Evolutionary conservation across 495 filamentous ascomycete species (phyloP).

Genomic region (Aspergillus ostianus): DNA sequence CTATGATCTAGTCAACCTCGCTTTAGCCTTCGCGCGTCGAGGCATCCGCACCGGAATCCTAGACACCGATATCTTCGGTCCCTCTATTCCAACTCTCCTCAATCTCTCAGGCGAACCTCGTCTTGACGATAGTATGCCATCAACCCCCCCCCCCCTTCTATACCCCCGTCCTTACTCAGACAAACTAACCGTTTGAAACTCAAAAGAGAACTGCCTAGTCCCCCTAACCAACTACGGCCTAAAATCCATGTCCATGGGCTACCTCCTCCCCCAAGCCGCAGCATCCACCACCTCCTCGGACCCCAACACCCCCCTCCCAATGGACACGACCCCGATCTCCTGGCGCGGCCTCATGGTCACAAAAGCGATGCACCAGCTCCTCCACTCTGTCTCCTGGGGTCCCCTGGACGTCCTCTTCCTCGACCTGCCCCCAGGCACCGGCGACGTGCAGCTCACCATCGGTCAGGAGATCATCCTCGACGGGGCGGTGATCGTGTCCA

Average conservation of each 20-base stretch:
- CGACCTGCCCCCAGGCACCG: conserved; percentile 91
- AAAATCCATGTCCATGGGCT: conserved; percentile 98
- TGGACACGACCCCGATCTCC: conserved; percentile 76
- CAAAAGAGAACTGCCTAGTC: conserved; percentile 71
- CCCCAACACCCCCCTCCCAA: conserved; percentile 33
- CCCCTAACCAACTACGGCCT: conserved; percentile 94
- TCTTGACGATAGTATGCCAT: conserved; percentile 55
- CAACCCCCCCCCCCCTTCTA: not conserved
- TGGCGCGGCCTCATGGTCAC: conserved; percentile 98
- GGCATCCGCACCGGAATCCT: conserved; percentile 83
- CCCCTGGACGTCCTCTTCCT: conserved; percentile 80
- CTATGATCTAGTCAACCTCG: conserved; percentile 66
- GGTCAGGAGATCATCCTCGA: conserved; percentile 86
- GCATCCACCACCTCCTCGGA: conserved; percentile 12
- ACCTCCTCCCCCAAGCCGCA: conserved; percentile 58
- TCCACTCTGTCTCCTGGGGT: conserved; percentile 92
- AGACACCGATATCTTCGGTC: conserved; percentile 95
- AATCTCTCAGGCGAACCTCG: conserved; percentile 72
- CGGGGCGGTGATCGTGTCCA: conserved; percentile 87
- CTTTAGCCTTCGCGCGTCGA: conserved; percentile 76
- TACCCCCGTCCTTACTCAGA: not conserved
- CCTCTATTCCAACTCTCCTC: conserved; percentile 87
- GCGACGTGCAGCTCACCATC: conserved; percentile 90
- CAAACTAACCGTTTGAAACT: conserved; percentile 1
- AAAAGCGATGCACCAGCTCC: conserved; percentile 92